Base-by-base conservation (phyloP, 2,329 filamentous ascomycete species). In the Nigrograna mackinnonii region DNA sequence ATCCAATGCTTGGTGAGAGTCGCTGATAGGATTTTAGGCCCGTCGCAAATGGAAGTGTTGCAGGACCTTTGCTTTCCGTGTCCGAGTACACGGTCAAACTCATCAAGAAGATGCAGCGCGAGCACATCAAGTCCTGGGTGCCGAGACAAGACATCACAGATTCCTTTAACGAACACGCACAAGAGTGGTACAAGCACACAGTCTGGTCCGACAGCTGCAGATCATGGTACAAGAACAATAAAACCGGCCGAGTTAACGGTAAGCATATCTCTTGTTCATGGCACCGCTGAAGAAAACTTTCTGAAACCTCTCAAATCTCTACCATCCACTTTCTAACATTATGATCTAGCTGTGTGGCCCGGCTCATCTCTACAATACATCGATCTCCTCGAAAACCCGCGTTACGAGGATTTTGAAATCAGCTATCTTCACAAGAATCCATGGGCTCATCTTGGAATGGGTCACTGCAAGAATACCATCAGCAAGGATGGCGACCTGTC, bases 341-440 rank as follows among this genome's bases (percentile, higher is more conserved):
- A n/a, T n/a, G n/a, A n/a, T n/a, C n/a, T 60, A 58, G 73, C 75
- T 3, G 62, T 80, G 2, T 80, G 72, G 70, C 77, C 78, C 0
- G 78, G 77, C 3, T 72, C 68, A 3, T 74, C 70, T 0, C 67
- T 79, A 31, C 76, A 79, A 40, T 79, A 78, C 45, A n/a, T n/a
- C n/a, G n/a, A n/a, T n/a, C n/a, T n/a, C n/a, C n/a, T n/a, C n/a
- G n/a, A n/a, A n/a, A n/a, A n/a, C n/a, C n/a, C n/a, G n/a, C n/a
- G n/a, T n/a, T n/a, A n/a, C n/a, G n/a, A n/a, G n/a, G n/a, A n/a
- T n/a, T n/a, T n/a, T n/a, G n/a, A n/a, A n/a, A n/a, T n/a, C n/a
- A n/a, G n/a, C n/a, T n/a, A n/a, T n/a, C n/a, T n/a, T n/a, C n/a
- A n/a, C n/a, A n/a, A n/a, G n/a, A n/a, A n/a, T n/a, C n/a, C n/a